A percentile compares a stretch with the other conserved stretches of the same genome.
phyloP scores from a whole-genome alignment of 2,329 filamentous ascomycete genomes.

The Alternaria arborescens region DNA sequence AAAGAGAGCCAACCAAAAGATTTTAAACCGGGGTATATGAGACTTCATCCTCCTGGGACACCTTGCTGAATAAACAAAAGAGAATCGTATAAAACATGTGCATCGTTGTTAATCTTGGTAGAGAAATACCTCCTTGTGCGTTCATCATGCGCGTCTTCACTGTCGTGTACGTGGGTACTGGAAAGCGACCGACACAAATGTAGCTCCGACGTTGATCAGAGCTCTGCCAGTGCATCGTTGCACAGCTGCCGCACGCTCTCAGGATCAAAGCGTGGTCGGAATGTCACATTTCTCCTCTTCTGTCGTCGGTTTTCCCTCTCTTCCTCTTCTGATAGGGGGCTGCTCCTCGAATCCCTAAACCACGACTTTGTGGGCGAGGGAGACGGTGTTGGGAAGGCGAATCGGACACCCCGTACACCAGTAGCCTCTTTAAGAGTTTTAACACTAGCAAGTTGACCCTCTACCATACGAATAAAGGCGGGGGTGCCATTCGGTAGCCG shows the following conservation, averaged over 20 bases:
- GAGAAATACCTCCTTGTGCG: not conserved
- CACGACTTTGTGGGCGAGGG: slow-evolving; percentile 25
- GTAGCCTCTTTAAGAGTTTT: slow-evolving; percentile 31
- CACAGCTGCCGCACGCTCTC: slow-evolving; percentile 36
- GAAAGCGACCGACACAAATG: not conserved
- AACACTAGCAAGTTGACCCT: slow-evolving; percentile 39
- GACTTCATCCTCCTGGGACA: not conserved
- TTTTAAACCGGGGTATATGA: slow-evolving; percentile 1
- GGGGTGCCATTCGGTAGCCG: slow-evolving; percentile 36
- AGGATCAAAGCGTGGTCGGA: slow-evolving; percentile 44
- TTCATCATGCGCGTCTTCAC: not conserved
- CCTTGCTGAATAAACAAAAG: slow-evolving; percentile 3
- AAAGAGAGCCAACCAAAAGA: not conserved
- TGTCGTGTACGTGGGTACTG: not conserved
- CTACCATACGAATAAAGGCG: slow-evolving; percentile 39
- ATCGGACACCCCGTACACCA: slow-evolving; percentile 19
- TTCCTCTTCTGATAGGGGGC: slow-evolving; percentile 18
- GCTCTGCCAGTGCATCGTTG: slow-evolving; percentile 40
- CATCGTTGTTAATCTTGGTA: not conserved
- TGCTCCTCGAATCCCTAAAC: not conserved
- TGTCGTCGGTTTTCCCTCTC: slow-evolving; percentile 23
- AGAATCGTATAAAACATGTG: not conserved
- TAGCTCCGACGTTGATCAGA: slow-evolving; percentile 14
- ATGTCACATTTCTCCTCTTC: slow-evolving; percentile 26
- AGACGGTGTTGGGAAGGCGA: slow-evolving; percentile 23